Base-by-base conservation (phyloP, 2,329 filamentous ascomycete species). In the Colletotrichum liaoningense region DNA sequence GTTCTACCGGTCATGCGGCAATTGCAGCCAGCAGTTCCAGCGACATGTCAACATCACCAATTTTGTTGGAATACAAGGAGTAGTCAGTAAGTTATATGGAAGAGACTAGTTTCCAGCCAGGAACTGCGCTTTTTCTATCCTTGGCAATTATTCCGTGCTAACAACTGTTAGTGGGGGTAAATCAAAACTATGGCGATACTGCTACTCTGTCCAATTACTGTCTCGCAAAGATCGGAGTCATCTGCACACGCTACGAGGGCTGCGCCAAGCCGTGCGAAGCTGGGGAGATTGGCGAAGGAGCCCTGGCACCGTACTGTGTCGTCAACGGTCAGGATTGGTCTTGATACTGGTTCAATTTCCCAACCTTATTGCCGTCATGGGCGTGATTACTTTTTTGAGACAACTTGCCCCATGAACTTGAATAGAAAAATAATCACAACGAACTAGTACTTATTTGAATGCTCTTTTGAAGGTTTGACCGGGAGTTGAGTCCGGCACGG, bases 121-220 rank as follows among this genome's bases (percentile, higher is more conserved):
- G 49, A 28, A n/a, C n/a, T n/a, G n/a, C n/a, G n/a, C n/a, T n/a
- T n/a, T n/a, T n/a, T n/a, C n/a, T n/a, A n/a, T n/a, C 14, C 7
- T 33, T 9, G 0, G 8, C 3, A 22, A 11, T 30, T 28, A 8
- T 11, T 8, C 26, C n/a, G 4, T 26, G 16, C 46, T 68, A 8
- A 68, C 46, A 5, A 12, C 22, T 4, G 5, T 2, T 19, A 68
- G 83, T 80, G 14, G 84, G 84, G 33, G 84, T 84, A 74, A 84
- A 84, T 78, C 75, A 77, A 63, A 82, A 84, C 76, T 83, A 80
- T 64, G 81, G 81, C 8, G 80, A 82, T 63, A 79, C 77, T 6
- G 81, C 80, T 8, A 81, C 78, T 1, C 76, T 81, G 8, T 75
- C 55, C 1, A 77, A 79, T 52, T 77, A 78, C 66, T 82, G 77